Base-by-base conservation (phyloP, 1,284 basidiomycete genomes). In the Puccinia triticina region DNA sequence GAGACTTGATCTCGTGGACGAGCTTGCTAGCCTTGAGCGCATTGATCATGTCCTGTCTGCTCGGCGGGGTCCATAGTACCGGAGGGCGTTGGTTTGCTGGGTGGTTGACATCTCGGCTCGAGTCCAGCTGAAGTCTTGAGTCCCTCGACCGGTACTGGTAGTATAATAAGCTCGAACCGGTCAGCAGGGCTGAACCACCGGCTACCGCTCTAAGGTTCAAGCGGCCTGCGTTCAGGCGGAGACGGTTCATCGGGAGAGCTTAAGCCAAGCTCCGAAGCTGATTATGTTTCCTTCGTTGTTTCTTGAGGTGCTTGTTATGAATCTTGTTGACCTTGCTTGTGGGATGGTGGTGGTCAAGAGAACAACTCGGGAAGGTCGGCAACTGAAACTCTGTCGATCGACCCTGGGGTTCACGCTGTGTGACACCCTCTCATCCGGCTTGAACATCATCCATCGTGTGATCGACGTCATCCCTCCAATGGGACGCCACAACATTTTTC, bases 11-110 rank as follows among this genome's bases (percentile, higher is more conserved):
- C 18, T 50, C 29, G n/a, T 50, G 53, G 46, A 82, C 50, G 34
- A 82, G 59, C 64, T 50, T 57, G 53, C 61, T 67, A 46, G 59
- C 69, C 53, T 89, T 90, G 26, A 93, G 89, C 0, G 88, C 86
- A 14, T 89, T 88, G 43, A 94, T 85, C 90, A 93, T 92, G 40
- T 91, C 88, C 40, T 89, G 87, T 46, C 93, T 86, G 12, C 90
- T 88, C 0, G 93, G 93, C 0, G 93, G 92, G 0, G 91, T 91
- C 93, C 93, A 94, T 88, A 91, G 89, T 0, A 91, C 90, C 1
- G 84, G 71, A 0, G 83, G 83, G 43, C 82, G 34, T 50, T 66
- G 69, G 46, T 82, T 82, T 16, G 72, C 71, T 12, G 72, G 79
- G 75, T 82, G 79, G 59, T 66, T 82, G 26, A 53, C 23, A 55